Evolutionary conservation across 768 basidiomycete genomes (phyloP), one percentile per base, ranked within the genome.

Genomic region (Boletellus ananiceps): DNA sequence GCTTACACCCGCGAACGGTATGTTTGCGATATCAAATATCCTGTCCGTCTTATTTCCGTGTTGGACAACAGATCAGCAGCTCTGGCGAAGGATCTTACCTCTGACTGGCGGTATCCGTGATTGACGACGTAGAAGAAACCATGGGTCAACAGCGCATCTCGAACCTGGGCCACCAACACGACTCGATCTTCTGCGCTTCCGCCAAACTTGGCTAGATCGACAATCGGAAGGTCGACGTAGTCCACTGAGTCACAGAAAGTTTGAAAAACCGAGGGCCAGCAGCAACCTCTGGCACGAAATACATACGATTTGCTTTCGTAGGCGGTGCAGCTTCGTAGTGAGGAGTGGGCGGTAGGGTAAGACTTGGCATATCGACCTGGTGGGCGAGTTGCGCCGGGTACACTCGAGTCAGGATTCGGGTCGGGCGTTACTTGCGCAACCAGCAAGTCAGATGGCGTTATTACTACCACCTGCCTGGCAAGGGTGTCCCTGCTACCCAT

Each of bases 191-290:
- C 71, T 0, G 59, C 54, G 29, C 29, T 29, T 11, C 69, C 76
- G 1, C 51, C 44, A 1, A 67, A 69, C 42, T 69, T 65, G 9
- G 78, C 68, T 14, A 83, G 56, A 53, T 83, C 80, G 44, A 83
- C 73, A 44, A 77, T 68, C 1, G 77, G 68, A 13, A 84, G 71
- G 35, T 80, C 75, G 3, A 77, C 81, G 58, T 68, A 75, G 18
- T 74, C 70, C 60, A 75, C 74, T 76, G 49, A 19, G 48, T 60
- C 69, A 42, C 15, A 70, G 6, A 4, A 25, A 42, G 15, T n/a
- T 40, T n/a, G 29, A 29, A 11, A 2, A 29, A 7, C 8, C 9
- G 29, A 21, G 2, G 8, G 15, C 12, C 12, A 13, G 5, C 19
- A 8, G 8, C 8, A 33, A 5, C 12, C 4, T 8, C 18, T 4